Evolutionary conservation across 2,329 filamentous ascomycete genomes (phyloP).

Genomic region (Fusarium nematophilum): DNA sequence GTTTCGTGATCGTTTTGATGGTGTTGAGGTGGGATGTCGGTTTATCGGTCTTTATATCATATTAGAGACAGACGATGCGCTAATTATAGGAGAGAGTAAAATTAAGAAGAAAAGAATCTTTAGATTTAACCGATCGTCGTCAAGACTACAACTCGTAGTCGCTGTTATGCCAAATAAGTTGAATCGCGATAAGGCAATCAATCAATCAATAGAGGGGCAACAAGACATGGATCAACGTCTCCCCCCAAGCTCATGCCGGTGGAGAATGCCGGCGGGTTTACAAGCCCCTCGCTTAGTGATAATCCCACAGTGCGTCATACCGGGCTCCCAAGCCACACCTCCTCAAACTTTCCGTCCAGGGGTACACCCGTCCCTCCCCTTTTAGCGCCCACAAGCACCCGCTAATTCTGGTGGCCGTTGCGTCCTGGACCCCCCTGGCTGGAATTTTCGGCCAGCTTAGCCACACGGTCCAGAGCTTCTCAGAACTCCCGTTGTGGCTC

Average conservation of each 20-base stretch:
- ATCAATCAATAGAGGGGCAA: conserved; percentile 33
- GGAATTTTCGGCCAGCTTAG: background rate
- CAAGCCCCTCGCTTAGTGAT: conserved; percentile 33
- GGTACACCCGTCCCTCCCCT: too few species aligned
- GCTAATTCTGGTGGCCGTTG: background rate
- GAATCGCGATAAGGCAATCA: conserved; percentile 13
- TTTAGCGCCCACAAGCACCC: background rate
- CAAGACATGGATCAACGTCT: background rate
- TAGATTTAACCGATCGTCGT: too few species aligned
- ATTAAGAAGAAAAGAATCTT: background rate
- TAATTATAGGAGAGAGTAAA: rapidly evolving
- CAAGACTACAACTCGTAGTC: too few species aligned
- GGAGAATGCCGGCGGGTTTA: conserved; percentile 17
- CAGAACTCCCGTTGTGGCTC: too few species aligned
- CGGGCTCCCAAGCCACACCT: conserved; percentile 22
- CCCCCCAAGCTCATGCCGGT: background rate
- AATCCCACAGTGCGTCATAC: conserved; percentile 25
- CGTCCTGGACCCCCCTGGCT: too few species aligned
- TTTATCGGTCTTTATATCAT: conserved; percentile 1
- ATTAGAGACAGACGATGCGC: background rate
- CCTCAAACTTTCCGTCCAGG: too few species aligned
- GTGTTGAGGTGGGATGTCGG: conserved; percentile 9
- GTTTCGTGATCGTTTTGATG: conserved; percentile 21
- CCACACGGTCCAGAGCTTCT: too few species aligned
- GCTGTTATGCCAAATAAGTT: conserved; percentile 13